phyloP scores from a whole-genome alignment of 1,284 basidiomycete genomes.

The Ustilago xerochloae region DNA sequence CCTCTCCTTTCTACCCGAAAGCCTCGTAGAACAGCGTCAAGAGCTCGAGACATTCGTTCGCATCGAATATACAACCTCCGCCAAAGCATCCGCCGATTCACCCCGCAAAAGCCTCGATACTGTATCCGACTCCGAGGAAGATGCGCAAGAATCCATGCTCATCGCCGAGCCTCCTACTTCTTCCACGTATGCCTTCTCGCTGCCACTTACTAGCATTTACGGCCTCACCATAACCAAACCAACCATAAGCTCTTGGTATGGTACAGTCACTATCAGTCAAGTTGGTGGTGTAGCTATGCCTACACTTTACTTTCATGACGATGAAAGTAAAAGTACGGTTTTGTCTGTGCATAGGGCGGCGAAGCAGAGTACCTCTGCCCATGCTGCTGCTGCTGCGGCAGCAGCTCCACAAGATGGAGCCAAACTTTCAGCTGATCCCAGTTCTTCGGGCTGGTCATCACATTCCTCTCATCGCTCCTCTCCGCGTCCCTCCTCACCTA shows the following conservation, averaged over 20 bases:
- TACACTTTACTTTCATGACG: constrained; percentile 93
- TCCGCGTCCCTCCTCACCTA: constrained; percentile 24
- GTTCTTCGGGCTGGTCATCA: constrained; percentile 6
- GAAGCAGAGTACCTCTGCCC: constrained; percentile 12
- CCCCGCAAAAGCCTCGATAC: constrained; percentile 72
- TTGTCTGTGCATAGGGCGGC: constrained; percentile 48
- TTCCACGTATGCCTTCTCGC: constrained; percentile 88
- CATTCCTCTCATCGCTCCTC: constrained; percentile 8
- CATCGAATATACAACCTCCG: constrained; percentile 77
- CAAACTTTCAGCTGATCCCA: neutral
- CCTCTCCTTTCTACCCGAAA: constrained; percentile 73
- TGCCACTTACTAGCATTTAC: constrained; percentile 87
- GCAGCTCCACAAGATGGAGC: constrained; percentile 47
- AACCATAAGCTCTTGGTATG: constrained; percentile 77
- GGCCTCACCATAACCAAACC: constrained; percentile 83
- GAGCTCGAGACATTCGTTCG: constrained; percentile 83
- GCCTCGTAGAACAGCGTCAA: constrained; percentile 73
- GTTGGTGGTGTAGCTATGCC: constrained; percentile 89
- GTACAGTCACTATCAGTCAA: constrained; percentile 77
- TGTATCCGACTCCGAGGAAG: constrained; percentile 25
- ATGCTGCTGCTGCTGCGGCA: constrained; percentile 10
- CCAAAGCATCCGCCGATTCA: constrained; percentile 27
- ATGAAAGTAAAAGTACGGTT: constrained; percentile 71
- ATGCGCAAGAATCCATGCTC: constrained; percentile 35
- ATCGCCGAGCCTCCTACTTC: constrained; percentile 52